Conservation (phyloP, 805 yeast species). For the Candida anglica region DNA sequence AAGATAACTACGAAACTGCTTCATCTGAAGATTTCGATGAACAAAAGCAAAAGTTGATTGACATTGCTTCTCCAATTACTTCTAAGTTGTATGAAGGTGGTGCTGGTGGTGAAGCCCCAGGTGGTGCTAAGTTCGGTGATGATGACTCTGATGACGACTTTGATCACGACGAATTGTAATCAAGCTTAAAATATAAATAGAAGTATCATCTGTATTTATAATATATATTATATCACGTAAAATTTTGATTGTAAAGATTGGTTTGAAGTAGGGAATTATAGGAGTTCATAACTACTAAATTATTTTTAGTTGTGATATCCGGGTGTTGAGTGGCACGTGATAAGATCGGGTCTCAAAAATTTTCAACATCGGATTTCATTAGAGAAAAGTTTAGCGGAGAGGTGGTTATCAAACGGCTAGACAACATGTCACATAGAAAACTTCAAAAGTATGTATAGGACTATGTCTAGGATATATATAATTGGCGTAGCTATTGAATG, state of each 20-base stretch:
- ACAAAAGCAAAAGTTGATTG: conserved; percentile 74
- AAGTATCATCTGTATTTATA: too few species aligned
- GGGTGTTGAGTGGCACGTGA: conserved; percentile 8
- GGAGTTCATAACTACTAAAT: too few species aligned
- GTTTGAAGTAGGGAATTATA: too few species aligned
- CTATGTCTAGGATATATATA: too few species aligned
- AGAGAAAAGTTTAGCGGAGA: conserved; percentile 1
- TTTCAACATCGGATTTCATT: conserved; percentile 6
- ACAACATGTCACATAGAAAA: conserved; percentile 25
- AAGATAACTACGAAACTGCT: conserved; percentile 77
- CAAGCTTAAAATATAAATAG: background rate
- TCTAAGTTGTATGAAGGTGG: conserved; percentile 64
- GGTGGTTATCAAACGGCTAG: conserved; percentile 1
- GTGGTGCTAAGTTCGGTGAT: conserved; percentile 35
- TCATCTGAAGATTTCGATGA: conserved; percentile 91
- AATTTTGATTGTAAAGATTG: too few species aligned
- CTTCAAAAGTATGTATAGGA: conserved; percentile 31
- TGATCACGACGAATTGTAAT: conserved; percentile 43
- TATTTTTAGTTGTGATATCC: too few species aligned
- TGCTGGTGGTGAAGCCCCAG: conserved; percentile 39
- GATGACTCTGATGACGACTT: conserved; percentile 42
- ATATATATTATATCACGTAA: too few species aligned
- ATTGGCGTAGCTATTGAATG: too few species aligned
- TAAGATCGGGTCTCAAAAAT: conserved; percentile 11
- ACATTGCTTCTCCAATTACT: conserved; percentile 88